Evolutionary conservation across 495 filamentous ascomycete genomes (phyloP).

Genomic region (Rhypophila decipiens): DNA sequence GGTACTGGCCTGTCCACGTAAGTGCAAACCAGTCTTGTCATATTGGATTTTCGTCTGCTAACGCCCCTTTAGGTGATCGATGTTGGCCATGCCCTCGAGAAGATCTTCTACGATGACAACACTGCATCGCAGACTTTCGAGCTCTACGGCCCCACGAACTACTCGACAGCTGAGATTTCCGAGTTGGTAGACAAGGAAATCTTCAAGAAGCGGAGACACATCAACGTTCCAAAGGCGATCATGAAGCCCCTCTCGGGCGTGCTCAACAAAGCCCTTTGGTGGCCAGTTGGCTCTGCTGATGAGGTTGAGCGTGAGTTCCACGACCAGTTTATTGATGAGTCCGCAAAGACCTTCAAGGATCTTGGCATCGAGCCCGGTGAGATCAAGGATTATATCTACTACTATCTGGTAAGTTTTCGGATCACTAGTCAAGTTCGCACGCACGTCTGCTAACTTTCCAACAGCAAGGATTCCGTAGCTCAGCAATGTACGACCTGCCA

Average conservation of each 20-base stretch:
- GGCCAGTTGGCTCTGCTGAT: conserved; percentile 75
- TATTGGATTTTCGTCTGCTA: conserved; percentile 8
- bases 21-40: not conserved
- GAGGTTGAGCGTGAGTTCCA: conserved; percentile 90
- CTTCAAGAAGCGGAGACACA: conserved; percentile 76
- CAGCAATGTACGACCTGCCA: conserved; percentile 82
- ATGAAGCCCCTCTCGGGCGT: conserved; percentile 64
- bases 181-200: conserved; percentile 89
- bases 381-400: conserved; percentile 73
- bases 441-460: not conserved
- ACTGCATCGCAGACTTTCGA: conserved; percentile 89
- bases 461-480: conserved; percentile 77
- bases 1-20: conserved; percentile 88
- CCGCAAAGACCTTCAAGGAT: conserved; percentile 92
- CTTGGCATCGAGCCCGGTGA: conserved; percentile 82
- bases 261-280: conserved; percentile 80
- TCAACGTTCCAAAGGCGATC: conserved; percentile 81
- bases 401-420: conserved; percentile 71
- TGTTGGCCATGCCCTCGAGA: conserved; percentile 79
- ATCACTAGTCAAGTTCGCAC: conserved; percentile 18
- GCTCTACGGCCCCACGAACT: conserved; percentile 89
- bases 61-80: conserved; percentile 61
- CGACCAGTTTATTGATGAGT: conserved; percentile 84
- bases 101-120: conserved; percentile 81
- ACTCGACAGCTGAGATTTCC: conserved; percentile 80